These are phyloP conservation scores for Anisodus acutangulus DNA, from an alignment of 257 asterid species.

Conservation along the genomic window DNA sequence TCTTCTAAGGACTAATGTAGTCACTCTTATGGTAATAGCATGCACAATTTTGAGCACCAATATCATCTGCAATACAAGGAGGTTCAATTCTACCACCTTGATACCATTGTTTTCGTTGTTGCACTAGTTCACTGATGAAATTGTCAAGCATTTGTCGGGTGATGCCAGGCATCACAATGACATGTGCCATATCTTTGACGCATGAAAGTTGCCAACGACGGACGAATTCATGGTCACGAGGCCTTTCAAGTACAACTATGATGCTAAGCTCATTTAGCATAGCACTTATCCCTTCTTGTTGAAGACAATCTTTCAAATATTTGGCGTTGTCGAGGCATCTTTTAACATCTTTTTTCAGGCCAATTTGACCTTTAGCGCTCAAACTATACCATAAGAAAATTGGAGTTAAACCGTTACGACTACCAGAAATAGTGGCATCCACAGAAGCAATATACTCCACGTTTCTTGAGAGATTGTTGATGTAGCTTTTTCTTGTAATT, in stretches of 20 bases:
- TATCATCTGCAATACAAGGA: conserved; percentile 26
- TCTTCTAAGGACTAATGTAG: not conserved
- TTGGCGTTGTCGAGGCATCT: conserved; percentile 32
- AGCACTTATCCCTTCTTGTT: conserved; percentile 28
- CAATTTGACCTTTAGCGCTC: conserved; percentile 30
- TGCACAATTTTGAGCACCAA: conserved; percentile 27
- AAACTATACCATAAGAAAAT: conserved; percentile 39
- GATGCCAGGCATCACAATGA: conserved; percentile 34
- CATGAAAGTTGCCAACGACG: not conserved
- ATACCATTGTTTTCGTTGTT: conserved; percentile 21
- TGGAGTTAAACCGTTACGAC: conserved; percentile 40
- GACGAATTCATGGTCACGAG: not conserved
- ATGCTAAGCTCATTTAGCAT: conserved; percentile 40
- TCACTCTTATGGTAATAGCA: conserved; percentile 19
- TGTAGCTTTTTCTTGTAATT: conserved; percentile 34
- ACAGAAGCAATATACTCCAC: conserved; percentile 35
- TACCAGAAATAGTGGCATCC: conserved; percentile 40
- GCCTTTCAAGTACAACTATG: conserved; percentile 2
- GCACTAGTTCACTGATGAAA: conserved; percentile 27
- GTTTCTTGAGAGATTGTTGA: conserved; percentile 27
- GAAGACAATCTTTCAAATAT: conserved; percentile 30
- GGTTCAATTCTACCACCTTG: not conserved
- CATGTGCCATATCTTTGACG: conserved; percentile 28
- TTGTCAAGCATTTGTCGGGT: conserved; percentile 32
- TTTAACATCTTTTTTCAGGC: conserved; percentile 25